Evolutionary conservation across 1,284 basidiomycete species (phyloP).

Genomic region (Clitocybe nebularis): DNA sequence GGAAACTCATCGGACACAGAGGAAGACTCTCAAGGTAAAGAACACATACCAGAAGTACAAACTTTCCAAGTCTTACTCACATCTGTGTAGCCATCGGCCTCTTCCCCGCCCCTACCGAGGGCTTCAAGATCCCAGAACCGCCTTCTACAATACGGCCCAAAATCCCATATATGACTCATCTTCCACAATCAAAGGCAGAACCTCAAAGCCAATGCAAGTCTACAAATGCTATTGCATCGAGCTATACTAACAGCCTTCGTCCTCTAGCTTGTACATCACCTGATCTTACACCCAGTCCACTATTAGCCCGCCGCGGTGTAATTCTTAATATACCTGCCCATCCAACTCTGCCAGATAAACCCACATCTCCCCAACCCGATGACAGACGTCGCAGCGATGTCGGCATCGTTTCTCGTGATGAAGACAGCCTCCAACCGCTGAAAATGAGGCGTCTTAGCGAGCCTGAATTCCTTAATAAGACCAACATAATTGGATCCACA

Average conservation of each 20-base stretch:
- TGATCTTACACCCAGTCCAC: no score
- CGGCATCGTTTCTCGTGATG: constrained; percentile 13
- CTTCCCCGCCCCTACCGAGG: constrained; percentile 7
- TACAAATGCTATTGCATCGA: neutral
- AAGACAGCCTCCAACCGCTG: constrained; percentile 15
- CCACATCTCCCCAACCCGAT: constrained; percentile 1
- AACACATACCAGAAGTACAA: neutral
- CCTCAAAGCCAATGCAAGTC: constrained; percentile 18
- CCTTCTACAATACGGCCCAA: constrained; percentile 3
- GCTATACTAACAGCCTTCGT: neutral
- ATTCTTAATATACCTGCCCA: no score
- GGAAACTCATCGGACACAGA: constrained; percentile 37
- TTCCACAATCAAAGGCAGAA: constrained; percentile 19
- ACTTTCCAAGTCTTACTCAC: constrained; percentile 1
- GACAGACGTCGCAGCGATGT: neutral
- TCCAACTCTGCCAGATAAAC: constrained; percentile 9
- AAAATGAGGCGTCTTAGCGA: constrained; percentile 20
- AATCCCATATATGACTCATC: constrained; percentile 7
- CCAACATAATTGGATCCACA: neutral
- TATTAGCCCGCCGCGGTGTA: no score
- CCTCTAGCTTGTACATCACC: no score
- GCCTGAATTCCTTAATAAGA: neutral
- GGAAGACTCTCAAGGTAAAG: constrained; percentile 35
- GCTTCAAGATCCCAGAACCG: constrained; percentile 6
- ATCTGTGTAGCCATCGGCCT: constrained; percentile 8